These are phyloP conservation scores for Annulohypoxylon nitens DNA, from an alignment of 495 filamentous ascomycete genomes.

Conservation along the genomic window DNA sequence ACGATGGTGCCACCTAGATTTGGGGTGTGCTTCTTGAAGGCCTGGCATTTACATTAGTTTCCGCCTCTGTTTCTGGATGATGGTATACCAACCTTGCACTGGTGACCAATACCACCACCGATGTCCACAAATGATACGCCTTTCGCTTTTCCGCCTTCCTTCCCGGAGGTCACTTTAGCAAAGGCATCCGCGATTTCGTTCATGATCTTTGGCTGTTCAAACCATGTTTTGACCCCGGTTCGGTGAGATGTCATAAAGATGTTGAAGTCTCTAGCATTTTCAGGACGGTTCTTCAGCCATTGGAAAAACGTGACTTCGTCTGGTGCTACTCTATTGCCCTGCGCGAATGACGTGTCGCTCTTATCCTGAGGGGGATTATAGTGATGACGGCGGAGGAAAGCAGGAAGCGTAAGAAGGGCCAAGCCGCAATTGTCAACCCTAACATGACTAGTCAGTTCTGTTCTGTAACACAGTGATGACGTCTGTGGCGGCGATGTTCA, in stretches of 20 bases:
- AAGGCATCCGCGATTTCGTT: constrained; percentile 34
- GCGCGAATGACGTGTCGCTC: constrained; percentile 35
- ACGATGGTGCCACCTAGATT: constrained; percentile 60
- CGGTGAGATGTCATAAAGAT: constrained; percentile 39
- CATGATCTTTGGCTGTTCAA: constrained; percentile 30
- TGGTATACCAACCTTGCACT: constrained; percentile 50
- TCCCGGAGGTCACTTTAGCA: constrained; percentile 29
- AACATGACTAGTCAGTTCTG: too few relatives aligned
- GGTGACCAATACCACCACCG: constrained; percentile 68
- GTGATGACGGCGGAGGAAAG: constrained; percentile 25
- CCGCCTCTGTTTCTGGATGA: not conserved
- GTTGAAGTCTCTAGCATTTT: constrained; percentile 38
- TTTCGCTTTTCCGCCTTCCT: constrained; percentile 14
- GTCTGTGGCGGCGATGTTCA: too few relatives aligned
- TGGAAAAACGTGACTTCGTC: constrained; percentile 39
- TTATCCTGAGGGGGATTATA: constrained; percentile 29
- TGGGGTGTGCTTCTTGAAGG: constrained; percentile 59
- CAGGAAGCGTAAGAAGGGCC: constrained; percentile 26
- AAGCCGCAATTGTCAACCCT: constrained; percentile 38
- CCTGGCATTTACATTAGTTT: constrained; percentile 37
- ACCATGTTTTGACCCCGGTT: constrained; percentile 34
- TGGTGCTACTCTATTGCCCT: constrained; percentile 29
- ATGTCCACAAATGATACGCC: constrained; percentile 64
- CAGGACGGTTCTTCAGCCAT: constrained; percentile 37
- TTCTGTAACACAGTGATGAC: too few relatives aligned